Evolutionary conservation across 2,329 filamentous ascomycete genomes (phyloP).

Genomic region (Botryotinia convoluta): DNA sequence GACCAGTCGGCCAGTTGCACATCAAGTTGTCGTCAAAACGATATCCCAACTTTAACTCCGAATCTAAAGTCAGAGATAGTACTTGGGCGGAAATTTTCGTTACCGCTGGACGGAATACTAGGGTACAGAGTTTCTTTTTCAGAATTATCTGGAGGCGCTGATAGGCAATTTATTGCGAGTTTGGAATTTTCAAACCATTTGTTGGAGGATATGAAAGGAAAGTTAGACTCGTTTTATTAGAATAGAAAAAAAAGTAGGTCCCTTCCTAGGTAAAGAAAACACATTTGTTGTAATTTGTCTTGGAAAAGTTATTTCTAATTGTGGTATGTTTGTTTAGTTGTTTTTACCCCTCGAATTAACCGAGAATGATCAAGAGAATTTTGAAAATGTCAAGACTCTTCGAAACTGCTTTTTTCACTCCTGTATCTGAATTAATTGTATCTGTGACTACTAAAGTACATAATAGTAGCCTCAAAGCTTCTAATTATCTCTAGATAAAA

Average conservation of each 20-base stretch:
- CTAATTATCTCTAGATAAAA: background rate
- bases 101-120: background rate
- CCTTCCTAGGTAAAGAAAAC: background rate
- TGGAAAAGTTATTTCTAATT: no score
- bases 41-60: rapidly evolving
- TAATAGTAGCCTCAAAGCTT: no score
- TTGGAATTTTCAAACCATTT: background rate
- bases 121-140: rapidly evolving
- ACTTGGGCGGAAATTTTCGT: rapidly evolving
- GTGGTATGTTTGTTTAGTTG: no score
- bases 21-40: background rate
- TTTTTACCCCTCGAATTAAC: background rate
- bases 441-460: background rate
- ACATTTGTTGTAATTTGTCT: background rate
- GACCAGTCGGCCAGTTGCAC: no score
- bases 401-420: background rate
- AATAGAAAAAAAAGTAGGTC: no score
- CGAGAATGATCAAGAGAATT: background rate
- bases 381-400: background rate
- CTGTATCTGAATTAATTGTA: background rate
- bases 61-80: rapidly evolving
- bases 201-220: no score
- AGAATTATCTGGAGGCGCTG: background rate
- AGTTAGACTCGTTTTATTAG: background rate
- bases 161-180: background rate